Conservation (phyloP, 164 flowering plant species). For the Chloranthus sessilifolius region DNA sequence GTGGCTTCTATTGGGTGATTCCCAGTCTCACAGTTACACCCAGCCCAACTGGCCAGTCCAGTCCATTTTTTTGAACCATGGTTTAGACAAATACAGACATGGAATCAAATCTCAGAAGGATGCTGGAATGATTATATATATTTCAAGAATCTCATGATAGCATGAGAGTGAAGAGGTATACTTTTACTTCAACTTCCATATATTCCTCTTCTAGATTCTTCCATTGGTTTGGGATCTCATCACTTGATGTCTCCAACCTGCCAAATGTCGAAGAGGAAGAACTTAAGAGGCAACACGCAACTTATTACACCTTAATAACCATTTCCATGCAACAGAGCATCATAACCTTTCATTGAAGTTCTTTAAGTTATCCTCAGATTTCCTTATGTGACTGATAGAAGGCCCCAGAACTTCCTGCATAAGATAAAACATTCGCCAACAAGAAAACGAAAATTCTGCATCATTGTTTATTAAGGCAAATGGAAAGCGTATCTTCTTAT, state of each 20-base stretch:
- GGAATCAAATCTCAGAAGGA: no score
- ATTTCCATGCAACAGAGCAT: conserved; percentile 3
- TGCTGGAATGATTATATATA: no score
- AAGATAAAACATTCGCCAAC: conserved; percentile 4
- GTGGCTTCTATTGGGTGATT: no score
- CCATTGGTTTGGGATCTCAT: conserved; percentile 50
- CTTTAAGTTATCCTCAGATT: conserved; percentile 67
- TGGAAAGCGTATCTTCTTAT: not conserved
- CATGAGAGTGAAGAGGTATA: no score
- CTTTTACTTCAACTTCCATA: conserved; percentile 76
- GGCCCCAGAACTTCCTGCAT: conserved; percentile 68
- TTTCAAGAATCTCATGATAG: no score
- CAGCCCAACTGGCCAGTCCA: no score
- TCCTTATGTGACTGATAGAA: conserved; percentile 47
- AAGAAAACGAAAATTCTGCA: not conserved
- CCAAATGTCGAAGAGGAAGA: conserved; percentile 3
- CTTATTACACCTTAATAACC: no score
- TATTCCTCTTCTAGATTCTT: conserved; percentile 80
- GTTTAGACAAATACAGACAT: no score
- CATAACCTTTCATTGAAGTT: conserved; percentile 59
- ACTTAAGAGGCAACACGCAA: not conserved
- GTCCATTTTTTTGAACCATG: no score
- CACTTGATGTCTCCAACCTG: conserved; percentile 43
- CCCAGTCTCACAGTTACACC: no score
- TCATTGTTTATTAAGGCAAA: not conserved